Evolutionary conservation across 345 rosid genomes (phyloP), one percentile per base, ranked within the genome.

Genomic region (Melaleuca alternifolia): DNA sequence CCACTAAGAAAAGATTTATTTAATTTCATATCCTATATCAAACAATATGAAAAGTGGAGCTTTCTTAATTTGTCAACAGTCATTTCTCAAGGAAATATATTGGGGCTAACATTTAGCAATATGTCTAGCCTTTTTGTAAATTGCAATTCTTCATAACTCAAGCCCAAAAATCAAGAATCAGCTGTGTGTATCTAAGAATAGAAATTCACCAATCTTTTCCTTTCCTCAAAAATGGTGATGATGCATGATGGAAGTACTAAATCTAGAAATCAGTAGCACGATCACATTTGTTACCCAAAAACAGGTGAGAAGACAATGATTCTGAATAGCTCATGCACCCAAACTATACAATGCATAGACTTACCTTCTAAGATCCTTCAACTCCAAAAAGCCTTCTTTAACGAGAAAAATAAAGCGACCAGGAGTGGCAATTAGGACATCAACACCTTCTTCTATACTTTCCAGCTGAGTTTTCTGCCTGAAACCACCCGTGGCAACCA

Each of bases 401-500:
- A 96, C 87, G 13, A 97, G 92, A 92, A 88, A 96, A 91, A 88
- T 92, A 93, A 96, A 96, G 86, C 99, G 98, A 90, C 99, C 98
- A n/a, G 99, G 98, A 20, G 99, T 96, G 84, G 96, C 98, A 71
- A 96, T 95, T 89, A 96, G 90, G 85, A 97, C 94, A 88, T 96
- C 98, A 41, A 94, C 93, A 57, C 96, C 97, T 87, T 91, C 95
- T 88, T 95, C 93, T 65, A 97, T 92, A 89, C 88, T 95, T 92
- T 97, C 98, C 84, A 93, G 89, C 90, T 97, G 99, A 54, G 99
- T 96, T 90, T 90, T 94, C 90, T 96, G 99, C 83, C 92, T 92
- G 94, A 95, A 96, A 83, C 99, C 98, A 85, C 98, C 99, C 0
- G 97, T 97, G 86, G 92, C 95, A 85, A 93, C 96, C 96, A 96